phyloP scores from a whole-genome alignment of 768 basidiomycete species.

The Rhizopogon sp. region DNA sequence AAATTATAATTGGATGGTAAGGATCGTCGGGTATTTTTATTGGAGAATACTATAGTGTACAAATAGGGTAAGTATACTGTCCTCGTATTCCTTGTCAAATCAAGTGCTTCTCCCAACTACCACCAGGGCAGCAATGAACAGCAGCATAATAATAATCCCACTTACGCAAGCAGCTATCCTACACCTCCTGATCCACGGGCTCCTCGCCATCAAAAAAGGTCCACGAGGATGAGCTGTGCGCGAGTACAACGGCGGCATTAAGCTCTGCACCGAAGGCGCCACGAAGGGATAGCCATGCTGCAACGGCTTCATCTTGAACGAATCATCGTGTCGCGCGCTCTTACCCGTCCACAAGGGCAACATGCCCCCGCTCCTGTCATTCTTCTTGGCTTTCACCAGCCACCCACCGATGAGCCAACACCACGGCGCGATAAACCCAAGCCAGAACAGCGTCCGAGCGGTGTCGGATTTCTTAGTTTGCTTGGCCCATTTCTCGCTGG shows the following conservation, averaged over 20 bases:
- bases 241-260: constrained; percentile 23
- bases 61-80: not conserved
- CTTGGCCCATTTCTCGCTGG: constrained; percentile 9
- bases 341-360: constrained; percentile 28
- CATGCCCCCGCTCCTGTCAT: constrained; percentile 30
- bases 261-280: constrained; percentile 38
- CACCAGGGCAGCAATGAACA: constrained; percentile 48
- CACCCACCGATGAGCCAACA: constrained; percentile 78
- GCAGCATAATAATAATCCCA: constrained; percentile 42
- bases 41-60: not conserved
- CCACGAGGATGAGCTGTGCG: constrained; percentile 14
- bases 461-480: constrained; percentile 20
- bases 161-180: constrained; percentile 59
- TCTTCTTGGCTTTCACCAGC: constrained; percentile 43
- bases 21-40: not conserved
- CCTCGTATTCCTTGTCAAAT: not conserved
- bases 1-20: not conserved
- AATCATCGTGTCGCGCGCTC: constrained; percentile 38
- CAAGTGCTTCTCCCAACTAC: constrained; percentile 15
- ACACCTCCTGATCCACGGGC: constrained; percentile 40
- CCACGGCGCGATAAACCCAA: constrained; percentile 68
- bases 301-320: constrained; percentile 35
- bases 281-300: constrained; percentile 56
- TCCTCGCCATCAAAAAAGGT: constrained; percentile 17
- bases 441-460: constrained; percentile 64